phyloP scores from a whole-genome alignment of 208 protist species.

The Trypanosoma rangeli region DNA sequence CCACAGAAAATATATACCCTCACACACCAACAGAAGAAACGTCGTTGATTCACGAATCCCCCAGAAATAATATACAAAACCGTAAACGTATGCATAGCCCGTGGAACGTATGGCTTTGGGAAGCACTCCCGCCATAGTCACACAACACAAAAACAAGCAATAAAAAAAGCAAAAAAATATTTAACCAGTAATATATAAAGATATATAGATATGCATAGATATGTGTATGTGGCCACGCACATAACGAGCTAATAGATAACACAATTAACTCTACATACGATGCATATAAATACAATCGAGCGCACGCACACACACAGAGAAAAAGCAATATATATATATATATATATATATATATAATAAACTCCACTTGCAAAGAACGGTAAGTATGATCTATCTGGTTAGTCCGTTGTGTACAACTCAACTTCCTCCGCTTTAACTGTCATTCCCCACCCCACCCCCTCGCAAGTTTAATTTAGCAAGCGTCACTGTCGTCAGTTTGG shows the following conservation, averaged over 20 bases:
- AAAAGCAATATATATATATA: not conserved
- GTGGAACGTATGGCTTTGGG: not conserved
- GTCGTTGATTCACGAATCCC: not conserved
- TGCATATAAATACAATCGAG: too few relatives aligned
- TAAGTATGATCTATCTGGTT: not conserved
- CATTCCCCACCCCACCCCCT: too few relatives aligned
- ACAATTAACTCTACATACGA: too few relatives aligned
- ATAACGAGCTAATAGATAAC: too few relatives aligned
- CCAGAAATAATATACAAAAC: not conserved
- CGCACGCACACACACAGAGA: not conserved
- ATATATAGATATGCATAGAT: too few relatives aligned
- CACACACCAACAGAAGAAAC: slow-evolving; percentile 1
- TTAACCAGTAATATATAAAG: too few relatives aligned
- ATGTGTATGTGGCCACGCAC: too few relatives aligned
- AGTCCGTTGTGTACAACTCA: not conserved
- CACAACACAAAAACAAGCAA: too few relatives aligned
- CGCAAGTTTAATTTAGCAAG: not conserved
- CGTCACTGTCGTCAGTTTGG: not conserved
- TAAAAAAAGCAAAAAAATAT: too few relatives aligned
- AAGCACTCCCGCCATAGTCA: too few relatives aligned
- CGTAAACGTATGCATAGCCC: not conserved
- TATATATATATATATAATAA: not conserved
- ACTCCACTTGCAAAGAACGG: not conserved
- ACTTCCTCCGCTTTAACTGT: not conserved
- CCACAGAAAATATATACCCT: slow-evolving; percentile 17